Percentiles rank a stretch among this genome's conserved stretches.
These are phyloP conservation scores for Bipolaris sorokiniana DNA, from an alignment of 2,329 filamentous ascomycete genomes.

Conservation along the genomic window DNA sequence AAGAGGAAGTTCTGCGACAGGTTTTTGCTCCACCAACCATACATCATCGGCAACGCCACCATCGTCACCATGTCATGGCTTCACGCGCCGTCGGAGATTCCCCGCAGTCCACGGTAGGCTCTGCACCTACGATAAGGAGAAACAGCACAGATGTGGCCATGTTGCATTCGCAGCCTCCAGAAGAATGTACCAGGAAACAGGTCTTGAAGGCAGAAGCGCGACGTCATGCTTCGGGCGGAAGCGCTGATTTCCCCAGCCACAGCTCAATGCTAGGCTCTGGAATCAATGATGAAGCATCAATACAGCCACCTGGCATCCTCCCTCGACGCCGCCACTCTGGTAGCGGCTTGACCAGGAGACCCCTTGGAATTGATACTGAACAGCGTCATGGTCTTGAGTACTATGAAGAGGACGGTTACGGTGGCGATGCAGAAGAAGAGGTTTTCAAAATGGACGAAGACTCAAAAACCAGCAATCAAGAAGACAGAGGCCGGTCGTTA, in stretches of 20 bases:
- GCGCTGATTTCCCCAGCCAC: conserved; percentile 17
- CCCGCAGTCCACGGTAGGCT: conserved; percentile 35
- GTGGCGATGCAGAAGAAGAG: conserved; percentile 75
- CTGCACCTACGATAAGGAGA: conserved; percentile 44
- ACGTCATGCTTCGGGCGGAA: conserved; percentile 36
- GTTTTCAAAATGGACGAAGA: conserved; percentile 72
- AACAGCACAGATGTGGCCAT: conserved; percentile 49
- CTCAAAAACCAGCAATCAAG: conserved; percentile 16
- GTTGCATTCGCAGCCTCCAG: conserved; percentile 30
- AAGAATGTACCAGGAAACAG: conserved; percentile 51
- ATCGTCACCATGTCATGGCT: conserved; percentile 69
- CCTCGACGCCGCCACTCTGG: conserved; percentile 80
- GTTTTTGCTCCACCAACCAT: conserved; percentile 87
- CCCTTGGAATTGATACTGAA: conserved; percentile 67
- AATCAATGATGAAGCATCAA: conserved; percentile 29
- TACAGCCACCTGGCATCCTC: conserved; percentile 33
- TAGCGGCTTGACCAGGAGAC: conserved; percentile 77
- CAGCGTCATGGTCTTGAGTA: conserved; percentile 83
- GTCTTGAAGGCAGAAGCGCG: conserved; percentile 52
- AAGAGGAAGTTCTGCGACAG: conserved; percentile 91
- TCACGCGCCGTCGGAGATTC: conserved; percentile 46
- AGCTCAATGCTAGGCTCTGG: conserved; percentile 18
- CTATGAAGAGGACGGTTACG: conserved; percentile 87
- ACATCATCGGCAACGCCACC: conserved; percentile 76
- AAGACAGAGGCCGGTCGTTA: conserved; percentile 9